Evolutionary conservation across 31 red algal genomes (phyloP).

Genomic region (Asparagopsis taxiformis): DNA sequence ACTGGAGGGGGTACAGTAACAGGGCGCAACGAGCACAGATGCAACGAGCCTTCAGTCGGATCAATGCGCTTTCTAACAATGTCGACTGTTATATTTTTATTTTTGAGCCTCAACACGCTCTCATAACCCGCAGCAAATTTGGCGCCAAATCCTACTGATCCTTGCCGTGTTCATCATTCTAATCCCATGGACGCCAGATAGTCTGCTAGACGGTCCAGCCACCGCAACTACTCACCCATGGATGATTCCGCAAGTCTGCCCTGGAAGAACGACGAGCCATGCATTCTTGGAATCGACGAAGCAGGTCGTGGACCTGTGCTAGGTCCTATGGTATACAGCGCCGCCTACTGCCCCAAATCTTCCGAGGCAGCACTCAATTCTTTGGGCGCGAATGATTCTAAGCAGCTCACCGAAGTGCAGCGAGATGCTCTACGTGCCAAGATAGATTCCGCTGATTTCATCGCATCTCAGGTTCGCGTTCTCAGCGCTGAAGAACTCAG

Average conservation of each 20-base stretch:
- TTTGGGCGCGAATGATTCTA: conserved; percentile 66
- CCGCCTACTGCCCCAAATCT: conserved; percentile 38
- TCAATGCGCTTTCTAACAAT: no score
- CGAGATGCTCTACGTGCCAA: conserved; percentile 53
- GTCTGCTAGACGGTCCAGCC: background rate
- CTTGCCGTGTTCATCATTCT: no score
- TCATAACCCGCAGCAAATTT: no score
- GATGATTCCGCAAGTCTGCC: background rate
- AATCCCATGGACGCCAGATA: no score
- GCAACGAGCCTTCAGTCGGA: no score
- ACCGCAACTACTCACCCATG: background rate
- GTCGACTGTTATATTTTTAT: no score
- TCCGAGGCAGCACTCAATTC: conserved; percentile 7
- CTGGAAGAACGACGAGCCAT: conserved; percentile 19
- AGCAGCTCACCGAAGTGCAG: conserved; percentile 57
- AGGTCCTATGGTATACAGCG: conserved; percentile 80
- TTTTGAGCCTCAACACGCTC: no score
- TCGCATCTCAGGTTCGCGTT: conserved; percentile 16
- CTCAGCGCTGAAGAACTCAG: conserved; percentile 55
- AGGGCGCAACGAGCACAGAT: background rate
- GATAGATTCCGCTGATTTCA: conserved; percentile 51
- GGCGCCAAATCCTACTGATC: background rate
- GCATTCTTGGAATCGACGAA: conserved; percentile 85
- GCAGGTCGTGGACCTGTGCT: conserved; percentile 82
- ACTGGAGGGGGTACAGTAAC: background rate